Base-by-base conservation (phyloP, 768 basidiomycete genomes). In the Phylloporus scabripes region DNA sequence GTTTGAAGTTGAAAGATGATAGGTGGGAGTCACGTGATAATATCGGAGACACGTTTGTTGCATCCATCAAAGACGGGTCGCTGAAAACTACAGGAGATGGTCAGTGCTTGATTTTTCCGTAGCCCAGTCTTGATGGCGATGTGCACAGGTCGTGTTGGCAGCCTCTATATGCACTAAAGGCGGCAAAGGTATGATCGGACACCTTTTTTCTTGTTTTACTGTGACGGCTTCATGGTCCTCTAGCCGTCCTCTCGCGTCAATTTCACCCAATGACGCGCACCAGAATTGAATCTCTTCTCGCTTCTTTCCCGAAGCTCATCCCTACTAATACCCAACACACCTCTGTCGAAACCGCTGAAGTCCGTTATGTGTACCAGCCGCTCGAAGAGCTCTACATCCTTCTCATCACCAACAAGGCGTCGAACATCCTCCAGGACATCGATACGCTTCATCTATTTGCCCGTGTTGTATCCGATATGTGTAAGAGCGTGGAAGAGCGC, bases 391-490 rank as follows among this genome's bases (percentile, higher is more conserved):
- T 98, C 21, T 98, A 97, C 70, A 95, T 98, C 52, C 78, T 98
- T 57, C 78, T 98, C 55, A 94, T 98, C 70, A 98, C 95, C 47
- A 98, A 97, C 73, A 97, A 96, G 68, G 90, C 92, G 7, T 92
- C 90, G n/a, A 99, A 99, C 63, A 98, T 98, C 60, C 74, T 99
- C 33, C 96, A 96, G 73, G 96, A 98, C 67, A 95, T 98, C 55
- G 89, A 96, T 50, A 99, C 95, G 0, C 77, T 99, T 0, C 91
- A 94, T 58, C 85, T 99, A 32, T 87, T 96, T 59, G 86, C 94
- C 1, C 85, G 95, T 29, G 86, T 96, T 41, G 92, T 96, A 12
- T 92, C 92, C 2, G 92, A 95, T 67, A 70, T 94, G 68, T 93
- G 91, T 66, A 77, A 90, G 57, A 84, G 76, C 49, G 87, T 85